Conservation (phyloP, 805 yeast species). For the Candida ficus region DNA sequence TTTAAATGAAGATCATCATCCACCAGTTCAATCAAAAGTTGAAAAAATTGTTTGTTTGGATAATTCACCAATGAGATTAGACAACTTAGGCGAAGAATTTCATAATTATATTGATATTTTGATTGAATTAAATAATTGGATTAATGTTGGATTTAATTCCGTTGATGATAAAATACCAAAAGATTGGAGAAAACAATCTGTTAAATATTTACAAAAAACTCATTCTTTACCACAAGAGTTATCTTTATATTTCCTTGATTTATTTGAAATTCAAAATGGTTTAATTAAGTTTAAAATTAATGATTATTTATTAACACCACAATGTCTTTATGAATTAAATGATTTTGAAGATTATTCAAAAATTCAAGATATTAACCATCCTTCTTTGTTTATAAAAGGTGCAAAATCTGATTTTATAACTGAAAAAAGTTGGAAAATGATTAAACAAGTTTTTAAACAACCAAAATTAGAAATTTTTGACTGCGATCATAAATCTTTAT, state of each 20-base stretch:
- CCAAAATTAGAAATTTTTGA: slow-evolving; percentile 1
- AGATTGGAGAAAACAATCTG: slow-evolving; percentile 3
- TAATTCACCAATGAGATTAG: slow-evolving; percentile 34
- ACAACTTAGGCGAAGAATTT: slow-evolving; percentile 30
- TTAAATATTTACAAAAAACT: slow-evolving; percentile 8
- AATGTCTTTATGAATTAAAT: slow-evolving; percentile 19
- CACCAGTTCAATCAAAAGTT: slow-evolving; percentile 25
- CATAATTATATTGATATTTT: slow-evolving; percentile 5
- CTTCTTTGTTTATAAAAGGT: slow-evolving; percentile 40
- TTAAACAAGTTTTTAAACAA: background rate
- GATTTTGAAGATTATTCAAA: slow-evolving; percentile 22
- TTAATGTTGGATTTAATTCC: background rate
- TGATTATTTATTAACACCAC: slow-evolving; percentile 14
- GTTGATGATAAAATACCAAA: background rate
- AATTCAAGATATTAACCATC: background rate
- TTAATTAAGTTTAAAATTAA: slow-evolving; percentile 23
- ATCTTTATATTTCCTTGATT: slow-evolving; percentile 15
- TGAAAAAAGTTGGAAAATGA: slow-evolving; percentile 21
- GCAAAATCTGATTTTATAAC: slow-evolving; percentile 36
- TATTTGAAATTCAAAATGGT: slow-evolving; percentile 11
- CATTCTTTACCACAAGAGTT: slow-evolving; percentile 4
- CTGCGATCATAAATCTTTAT: slow-evolving; percentile 7
- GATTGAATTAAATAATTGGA: slow-evolving; percentile 9
- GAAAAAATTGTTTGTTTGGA: slow-evolving; percentile 42
- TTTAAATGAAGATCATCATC: slow-evolving; percentile 18